These are phyloP conservation scores for Acrocalymma vagum DNA, from an alignment of 2,329 filamentous ascomycete species.

Conservation along the genomic window DNA sequence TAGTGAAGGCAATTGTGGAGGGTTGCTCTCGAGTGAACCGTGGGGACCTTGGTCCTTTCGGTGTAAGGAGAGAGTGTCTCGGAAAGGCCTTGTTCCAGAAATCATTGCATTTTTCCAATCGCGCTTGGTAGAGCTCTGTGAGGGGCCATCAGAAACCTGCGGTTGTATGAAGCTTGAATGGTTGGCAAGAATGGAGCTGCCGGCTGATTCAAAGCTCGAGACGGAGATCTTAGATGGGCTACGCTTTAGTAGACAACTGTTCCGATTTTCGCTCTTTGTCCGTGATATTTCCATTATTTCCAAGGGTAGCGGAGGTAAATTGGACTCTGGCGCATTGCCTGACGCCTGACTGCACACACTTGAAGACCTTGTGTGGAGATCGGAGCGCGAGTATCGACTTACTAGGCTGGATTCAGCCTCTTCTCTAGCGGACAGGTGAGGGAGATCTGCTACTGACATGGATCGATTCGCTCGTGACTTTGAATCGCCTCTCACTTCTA, in stretches of 20 bases:
- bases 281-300: slow-evolving; percentile 37
- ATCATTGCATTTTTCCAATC: slow-evolving; percentile 44
- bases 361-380: slow-evolving; percentile 32
- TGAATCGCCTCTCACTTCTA: slow-evolving; percentile 12
- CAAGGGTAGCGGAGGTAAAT: slow-evolving; percentile 54
- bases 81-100: slow-evolving; percentile 38
- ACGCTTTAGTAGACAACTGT: slow-evolving; percentile 32
- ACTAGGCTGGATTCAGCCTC: too few relatives aligned
- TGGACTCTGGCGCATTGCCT: slow-evolving; percentile 50
- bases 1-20: slow-evolving; percentile 7
- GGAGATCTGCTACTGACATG: slow-evolving; percentile 33
- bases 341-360: slow-evolving; percentile 35
- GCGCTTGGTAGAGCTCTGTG: slow-evolving; percentile 47
- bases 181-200: slow-evolving; percentile 51
- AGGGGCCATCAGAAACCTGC: slow-evolving; percentile 27
- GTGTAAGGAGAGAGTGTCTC: slow-evolving; percentile 31
- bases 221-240: slow-evolving; percentile 48
- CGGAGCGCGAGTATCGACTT: slow-evolving; percentile 20
- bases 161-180: slow-evolving; percentile 45
- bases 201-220: slow-evolving; percentile 50
- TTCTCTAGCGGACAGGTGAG: too few relatives aligned
- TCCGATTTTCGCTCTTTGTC: slow-evolving; percentile 30
- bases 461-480: slow-evolving; percentile 31
- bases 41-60: slow-evolving; percentile 21
- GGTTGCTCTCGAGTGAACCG: slow-evolving; percentile 17